Conservation (phyloP, 2,329 filamentous ascomycete genomes). For the Didymellaceae sp. region DNA sequence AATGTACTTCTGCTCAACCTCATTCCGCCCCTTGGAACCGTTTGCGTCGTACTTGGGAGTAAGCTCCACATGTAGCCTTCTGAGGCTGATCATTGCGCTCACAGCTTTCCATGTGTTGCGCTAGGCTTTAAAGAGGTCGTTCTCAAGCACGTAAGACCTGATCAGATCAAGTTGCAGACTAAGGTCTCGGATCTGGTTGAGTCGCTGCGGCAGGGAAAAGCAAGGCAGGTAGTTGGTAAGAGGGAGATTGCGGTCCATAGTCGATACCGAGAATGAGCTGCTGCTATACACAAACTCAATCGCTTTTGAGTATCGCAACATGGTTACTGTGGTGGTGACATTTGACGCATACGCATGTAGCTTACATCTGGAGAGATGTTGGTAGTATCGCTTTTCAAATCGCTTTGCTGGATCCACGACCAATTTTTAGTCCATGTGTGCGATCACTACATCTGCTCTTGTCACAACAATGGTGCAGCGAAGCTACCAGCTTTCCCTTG, state of each 20-base stretch:
- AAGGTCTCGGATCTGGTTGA: constrained; percentile 25
- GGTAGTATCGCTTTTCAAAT: constrained; percentile 18
- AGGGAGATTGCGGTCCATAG: constrained; percentile 17
- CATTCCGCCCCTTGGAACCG: constrained; percentile 19
- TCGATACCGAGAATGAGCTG: constrained; percentile 27
- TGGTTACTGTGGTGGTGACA: constrained; percentile 8
- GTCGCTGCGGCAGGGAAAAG: constrained; percentile 28
- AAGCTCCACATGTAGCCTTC: no score
- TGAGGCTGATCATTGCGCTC: no score
- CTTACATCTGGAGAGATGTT: constrained; percentile 34
- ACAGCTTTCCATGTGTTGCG: no score
- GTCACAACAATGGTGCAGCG: no score
- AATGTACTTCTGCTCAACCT: constrained; percentile 18
- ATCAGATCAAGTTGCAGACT: constrained; percentile 26
- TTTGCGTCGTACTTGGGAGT: no score
- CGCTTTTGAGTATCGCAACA: constrained; percentile 32
- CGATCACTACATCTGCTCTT: background rate
- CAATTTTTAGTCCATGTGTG: constrained; percentile 7
- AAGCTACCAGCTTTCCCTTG: no score
- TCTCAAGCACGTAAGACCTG: constrained; percentile 8
- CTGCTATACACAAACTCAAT: constrained; percentile 30
- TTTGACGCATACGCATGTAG: background rate
- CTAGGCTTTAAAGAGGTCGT: constrained; percentile 17
- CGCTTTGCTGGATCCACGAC: background rate
- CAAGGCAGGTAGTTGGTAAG: constrained; percentile 26